Evolutionary conservation across 2,329 filamentous ascomycete species (phyloP).

Genomic region (Pestalotiopsis sp.): DNA sequence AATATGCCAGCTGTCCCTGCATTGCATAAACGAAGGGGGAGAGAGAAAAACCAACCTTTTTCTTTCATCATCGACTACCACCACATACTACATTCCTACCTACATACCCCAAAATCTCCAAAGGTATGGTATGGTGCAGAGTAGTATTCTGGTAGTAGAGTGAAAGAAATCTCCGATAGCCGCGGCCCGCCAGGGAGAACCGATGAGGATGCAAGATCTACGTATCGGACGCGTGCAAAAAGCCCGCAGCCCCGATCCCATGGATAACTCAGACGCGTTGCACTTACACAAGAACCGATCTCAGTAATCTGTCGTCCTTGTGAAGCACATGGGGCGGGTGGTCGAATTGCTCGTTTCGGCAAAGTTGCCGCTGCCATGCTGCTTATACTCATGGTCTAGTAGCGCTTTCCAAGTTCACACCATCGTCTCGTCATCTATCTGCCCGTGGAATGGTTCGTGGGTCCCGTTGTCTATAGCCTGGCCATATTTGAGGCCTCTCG

Average conservation of each 20-base stretch:
- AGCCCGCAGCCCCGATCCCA: background rate
- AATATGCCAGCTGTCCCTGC: constrained; percentile 36
- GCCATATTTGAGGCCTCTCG: too few relatives aligned
- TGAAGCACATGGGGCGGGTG: background rate
- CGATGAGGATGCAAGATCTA: background rate
- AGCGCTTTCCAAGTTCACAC: background rate
- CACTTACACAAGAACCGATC: background rate
- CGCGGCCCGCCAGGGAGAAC: background rate
- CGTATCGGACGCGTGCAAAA: background rate
- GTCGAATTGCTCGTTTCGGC: background rate
- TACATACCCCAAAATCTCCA: background rate
- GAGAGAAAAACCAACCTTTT: background rate
- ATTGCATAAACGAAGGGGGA: constrained; percentile 36
- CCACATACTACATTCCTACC: background rate
- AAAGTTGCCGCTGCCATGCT: background rate
- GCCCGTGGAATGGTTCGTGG: too few relatives aligned
- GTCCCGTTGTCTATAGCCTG: too few relatives aligned
- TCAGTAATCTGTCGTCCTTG: too few relatives aligned
- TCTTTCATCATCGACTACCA: background rate
- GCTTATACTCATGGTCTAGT: background rate
- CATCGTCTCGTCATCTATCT: too few relatives aligned
- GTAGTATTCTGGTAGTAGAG: background rate
- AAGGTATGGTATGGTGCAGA: too few relatives aligned
- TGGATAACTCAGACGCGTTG: background rate
- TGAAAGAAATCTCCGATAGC: background rate